phyloP scores from a whole-genome alignment of 495 filamentous ascomycete species.

The Lepraria neglecta region DNA sequence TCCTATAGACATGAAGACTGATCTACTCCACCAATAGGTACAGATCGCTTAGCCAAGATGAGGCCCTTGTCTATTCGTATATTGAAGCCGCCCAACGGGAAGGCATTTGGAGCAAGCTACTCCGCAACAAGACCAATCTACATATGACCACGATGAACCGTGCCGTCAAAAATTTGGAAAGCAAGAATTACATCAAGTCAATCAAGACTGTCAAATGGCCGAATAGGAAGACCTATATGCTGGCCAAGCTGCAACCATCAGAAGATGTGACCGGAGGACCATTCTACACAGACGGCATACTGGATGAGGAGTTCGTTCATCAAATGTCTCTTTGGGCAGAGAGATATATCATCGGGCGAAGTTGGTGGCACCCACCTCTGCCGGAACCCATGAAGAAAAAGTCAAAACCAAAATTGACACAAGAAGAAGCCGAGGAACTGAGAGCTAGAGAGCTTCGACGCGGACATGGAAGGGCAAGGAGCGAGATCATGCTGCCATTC shows the following conservation, averaged over 20 bases:
- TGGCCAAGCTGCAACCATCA: conserved; percentile 61
- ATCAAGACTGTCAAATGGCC: conserved; percentile 56
- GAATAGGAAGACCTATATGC: conserved; percentile 60
- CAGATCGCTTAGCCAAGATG: conserved; percentile 58
- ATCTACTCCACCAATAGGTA: conserved; percentile 43
- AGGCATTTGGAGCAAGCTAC: conserved; percentile 81
- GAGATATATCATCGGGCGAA: conserved; percentile 60
- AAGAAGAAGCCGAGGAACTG: conserved; percentile 21
- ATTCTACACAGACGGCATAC: conserved; percentile 83
- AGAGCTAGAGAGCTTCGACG: conserved; percentile 19
- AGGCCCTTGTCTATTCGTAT: conserved; percentile 72
- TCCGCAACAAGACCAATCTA: conserved; percentile 67
- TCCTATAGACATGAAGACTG: conserved; percentile 12
- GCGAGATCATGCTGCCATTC: conserved; percentile 47
- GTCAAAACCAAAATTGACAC: conserved; percentile 9
- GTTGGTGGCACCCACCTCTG: conserved; percentile 50
- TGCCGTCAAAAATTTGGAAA: conserved; percentile 69
- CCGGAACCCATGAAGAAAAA: conserved; percentile 15
- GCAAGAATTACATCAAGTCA: conserved; percentile 80
- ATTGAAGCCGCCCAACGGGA: conserved; percentile 75
- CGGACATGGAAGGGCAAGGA: conserved; percentile 13
- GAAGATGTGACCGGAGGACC: conserved; percentile 87
- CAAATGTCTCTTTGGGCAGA: conserved; percentile 61
- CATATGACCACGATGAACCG: conserved; percentile 71
- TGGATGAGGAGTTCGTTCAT: conserved; percentile 82